Evolutionary conservation across 1,139 yeast species (phyloP).

Genomic region (Scheffersomyces lignicola): DNA sequence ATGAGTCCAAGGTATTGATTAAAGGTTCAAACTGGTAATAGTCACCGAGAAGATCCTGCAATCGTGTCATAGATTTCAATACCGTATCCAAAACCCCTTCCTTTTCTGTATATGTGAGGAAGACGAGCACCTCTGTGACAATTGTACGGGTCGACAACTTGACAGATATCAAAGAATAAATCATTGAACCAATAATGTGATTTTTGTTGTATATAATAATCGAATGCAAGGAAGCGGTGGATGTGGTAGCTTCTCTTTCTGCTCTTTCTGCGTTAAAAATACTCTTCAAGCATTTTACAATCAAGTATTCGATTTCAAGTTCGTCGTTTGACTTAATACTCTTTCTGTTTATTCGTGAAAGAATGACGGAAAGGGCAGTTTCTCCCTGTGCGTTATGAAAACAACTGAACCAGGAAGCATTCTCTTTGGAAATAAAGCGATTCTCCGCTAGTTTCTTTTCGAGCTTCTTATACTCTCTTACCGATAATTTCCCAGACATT

Average conservation of each 20-base stretch:
- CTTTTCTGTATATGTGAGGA: conserved; percentile 29
- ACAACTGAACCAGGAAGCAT: conserved; percentile 31
- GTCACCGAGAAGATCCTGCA: conserved; percentile 40
- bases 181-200: conserved; percentile 36
- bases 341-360: conserved; percentile 40
- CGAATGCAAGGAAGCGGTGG: conserved; percentile 4
- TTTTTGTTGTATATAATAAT: conserved; percentile 22
- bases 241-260: conserved; percentile 13
- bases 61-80: conserved; percentile 32
- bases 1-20: conserved; percentile 38
- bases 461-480: conserved; percentile 36
- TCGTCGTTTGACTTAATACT: conserved; percentile 48
- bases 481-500: conserved; percentile 33
- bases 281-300: conserved; percentile 39
- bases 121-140: conserved; percentile 45
- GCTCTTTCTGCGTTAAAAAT: conserved; percentile 21
- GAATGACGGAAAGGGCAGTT: conserved; percentile 42
- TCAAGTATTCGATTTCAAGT: conserved; percentile 40
- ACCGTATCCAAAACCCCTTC: conserved; percentile 26
- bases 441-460: conserved; percentile 33
- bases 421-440: conserved; percentile 17
- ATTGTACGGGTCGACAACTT: conserved; percentile 40
- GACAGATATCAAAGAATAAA: conserved; percentile 42
- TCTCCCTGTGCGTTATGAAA: conserved; percentile 46
- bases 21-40: conserved; percentile 42